phyloP scores from a whole-genome alignment of 1,139 yeast species.

The Yamadazyma spencermartinsiae region DNA sequence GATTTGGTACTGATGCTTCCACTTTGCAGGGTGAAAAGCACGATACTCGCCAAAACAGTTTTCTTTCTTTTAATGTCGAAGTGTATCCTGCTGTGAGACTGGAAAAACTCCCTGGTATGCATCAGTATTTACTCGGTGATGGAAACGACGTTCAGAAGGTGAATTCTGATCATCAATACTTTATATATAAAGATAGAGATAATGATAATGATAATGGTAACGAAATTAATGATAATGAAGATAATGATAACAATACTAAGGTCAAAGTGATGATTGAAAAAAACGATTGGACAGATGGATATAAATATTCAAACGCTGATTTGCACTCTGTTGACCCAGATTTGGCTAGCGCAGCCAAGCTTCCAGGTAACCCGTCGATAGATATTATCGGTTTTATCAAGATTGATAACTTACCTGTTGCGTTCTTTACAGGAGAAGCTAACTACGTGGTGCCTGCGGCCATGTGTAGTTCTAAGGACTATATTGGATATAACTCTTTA shows the following conservation, averaged over 20 bases:
- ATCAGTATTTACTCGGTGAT: conserved; percentile 27
- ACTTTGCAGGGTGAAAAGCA: background rate
- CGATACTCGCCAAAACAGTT: background rate
- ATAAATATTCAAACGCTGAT: conserved; percentile 62
- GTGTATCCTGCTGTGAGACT: conserved; percentile 64
- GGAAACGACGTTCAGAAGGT: conserved; percentile 13
- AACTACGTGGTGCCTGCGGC: conserved; percentile 52
- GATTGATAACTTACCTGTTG: conserved; percentile 49
- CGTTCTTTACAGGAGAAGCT: conserved; percentile 60
- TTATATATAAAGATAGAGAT: conserved; percentile 3
- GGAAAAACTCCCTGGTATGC: conserved; percentile 37
- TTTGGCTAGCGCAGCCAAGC: conserved; percentile 43
- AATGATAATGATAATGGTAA: conserved; percentile 19
- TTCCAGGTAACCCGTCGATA: conserved; percentile 49
- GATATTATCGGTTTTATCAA: conserved; percentile 67
- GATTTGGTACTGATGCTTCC: conserved; percentile 12
- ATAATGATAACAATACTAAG: conserved; percentile 21
- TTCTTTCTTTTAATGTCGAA: conserved; percentile 47
- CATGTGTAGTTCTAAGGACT: conserved; percentile 33
- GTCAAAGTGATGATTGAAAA: conserved; percentile 21
- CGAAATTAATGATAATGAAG: conserved; percentile 21
- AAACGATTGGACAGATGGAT: conserved; percentile 48
- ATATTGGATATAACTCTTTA: conserved; percentile 50
- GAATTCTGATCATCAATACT: conserved; percentile 17
- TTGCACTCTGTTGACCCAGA: conserved; percentile 38